phyloP scores from a whole-genome alignment of 208 protist genomes.

The Trypanosoma brucei region DNA sequence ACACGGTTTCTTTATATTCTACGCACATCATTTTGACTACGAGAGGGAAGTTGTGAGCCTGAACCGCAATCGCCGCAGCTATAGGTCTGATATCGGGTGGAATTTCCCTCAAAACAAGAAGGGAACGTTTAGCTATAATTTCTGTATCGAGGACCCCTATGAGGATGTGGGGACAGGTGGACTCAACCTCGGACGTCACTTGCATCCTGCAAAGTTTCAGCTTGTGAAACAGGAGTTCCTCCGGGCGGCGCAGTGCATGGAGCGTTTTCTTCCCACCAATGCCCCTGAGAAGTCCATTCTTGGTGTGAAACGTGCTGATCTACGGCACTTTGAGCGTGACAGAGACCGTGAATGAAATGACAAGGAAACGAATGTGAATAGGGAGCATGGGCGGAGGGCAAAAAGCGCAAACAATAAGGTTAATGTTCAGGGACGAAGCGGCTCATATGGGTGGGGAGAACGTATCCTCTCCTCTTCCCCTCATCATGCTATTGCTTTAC shows the following conservation, averaged over 20 bases:
- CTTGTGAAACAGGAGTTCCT: constrained; percentile 86
- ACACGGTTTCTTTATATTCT: constrained; percentile 88
- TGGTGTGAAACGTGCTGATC: constrained; percentile 62
- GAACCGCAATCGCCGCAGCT: constrained; percentile 53
- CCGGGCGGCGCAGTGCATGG: constrained; percentile 77
- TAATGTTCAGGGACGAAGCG: too few relatives aligned
- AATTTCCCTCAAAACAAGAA: constrained; percentile 73
- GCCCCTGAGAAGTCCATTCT: constrained; percentile 80
- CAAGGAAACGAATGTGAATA: neutral
- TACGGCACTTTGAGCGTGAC: constrained; percentile 30
- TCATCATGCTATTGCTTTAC: too few relatives aligned
- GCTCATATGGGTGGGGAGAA: too few relatives aligned
- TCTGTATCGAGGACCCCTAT: constrained; percentile 88
- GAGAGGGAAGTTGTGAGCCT: constrained; percentile 78
- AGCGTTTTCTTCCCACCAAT: constrained; percentile 61
- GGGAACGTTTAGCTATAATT: constrained; percentile 77
- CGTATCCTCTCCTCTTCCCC: too few relatives aligned
- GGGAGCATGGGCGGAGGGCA: too few relatives aligned
- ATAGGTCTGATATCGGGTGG: constrained; percentile 66
- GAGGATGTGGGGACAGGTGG: constrained; percentile 81
- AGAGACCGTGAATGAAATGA: constrained; percentile 14
- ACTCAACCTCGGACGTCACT: constrained; percentile 81
- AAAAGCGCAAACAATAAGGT: too few relatives aligned
- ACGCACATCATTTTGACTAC: constrained; percentile 79
- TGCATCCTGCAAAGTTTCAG: constrained; percentile 86